Evolutionary conservation across 305 asterid species (phyloP).

Genomic region (Rubia tinctorum): DNA sequence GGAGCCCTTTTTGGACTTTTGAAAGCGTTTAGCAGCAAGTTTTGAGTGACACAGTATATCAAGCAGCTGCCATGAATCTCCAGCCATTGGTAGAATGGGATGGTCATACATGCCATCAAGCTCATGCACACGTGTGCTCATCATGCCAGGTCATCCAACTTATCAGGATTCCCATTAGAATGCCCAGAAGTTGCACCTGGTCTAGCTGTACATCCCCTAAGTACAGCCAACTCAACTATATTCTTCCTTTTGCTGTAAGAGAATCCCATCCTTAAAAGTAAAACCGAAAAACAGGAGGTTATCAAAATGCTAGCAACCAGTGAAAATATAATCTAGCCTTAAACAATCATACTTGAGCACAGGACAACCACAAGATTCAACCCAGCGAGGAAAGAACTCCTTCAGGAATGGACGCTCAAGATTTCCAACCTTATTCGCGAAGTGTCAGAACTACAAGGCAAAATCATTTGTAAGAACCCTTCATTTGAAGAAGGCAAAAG

Average conservation of each 20-base stretch:
- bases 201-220: constrained; percentile 89
- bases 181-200: constrained; percentile 55
- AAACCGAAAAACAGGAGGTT: constrained; percentile 27
- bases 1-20: constrained; percentile 78
- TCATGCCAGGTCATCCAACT: constrained; percentile 99
- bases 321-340: constrained; percentile 27
- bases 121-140: constrained; percentile 98
- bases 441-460: constrained; percentile 91
- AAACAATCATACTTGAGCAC: constrained; percentile 73
- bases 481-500: neutral
- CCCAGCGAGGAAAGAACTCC: constrained; percentile 99
- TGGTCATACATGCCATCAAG: constrained; percentile 99
- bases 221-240: constrained; percentile 86
- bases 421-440: constrained; percentile 97
- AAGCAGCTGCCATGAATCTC: constrained; percentile 96
- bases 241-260: constrained; percentile 96
- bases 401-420: constrained; percentile 99
- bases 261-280: constrained; percentile 82
- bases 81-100: constrained; percentile 97
- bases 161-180: constrained; percentile 59
- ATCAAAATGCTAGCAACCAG: constrained; percentile 32
- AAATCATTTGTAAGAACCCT: constrained; percentile 9
- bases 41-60: constrained; percentile 98
- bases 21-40: constrained; percentile 98
- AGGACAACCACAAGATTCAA: constrained; percentile 98